Conservation (phyloP, 2,329 filamentous ascomycete genomes). For the Cercospora zeae-maydis region DNA sequence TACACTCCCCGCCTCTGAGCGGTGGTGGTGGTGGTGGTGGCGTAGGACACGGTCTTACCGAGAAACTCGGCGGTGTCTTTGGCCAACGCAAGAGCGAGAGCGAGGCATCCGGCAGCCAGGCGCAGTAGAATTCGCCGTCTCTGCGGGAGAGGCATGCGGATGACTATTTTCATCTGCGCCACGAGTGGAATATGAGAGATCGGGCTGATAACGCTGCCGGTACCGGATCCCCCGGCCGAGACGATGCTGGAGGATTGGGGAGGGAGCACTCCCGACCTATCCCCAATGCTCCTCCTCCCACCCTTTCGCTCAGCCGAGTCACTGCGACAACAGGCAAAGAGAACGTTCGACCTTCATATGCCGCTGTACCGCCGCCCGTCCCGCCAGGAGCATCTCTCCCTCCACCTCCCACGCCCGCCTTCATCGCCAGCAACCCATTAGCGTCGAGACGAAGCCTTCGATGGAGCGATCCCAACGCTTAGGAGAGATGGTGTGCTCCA, state of each 20-base stretch:
- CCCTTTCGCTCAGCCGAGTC: neutral
- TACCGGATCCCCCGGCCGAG: neutral
- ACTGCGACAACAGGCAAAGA: neutral
- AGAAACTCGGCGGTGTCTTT: constrained; percentile 14
- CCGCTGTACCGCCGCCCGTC: neutral
- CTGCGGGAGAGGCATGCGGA: neutral
- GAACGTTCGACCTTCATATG: neutral
- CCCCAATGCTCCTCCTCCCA: neutral
- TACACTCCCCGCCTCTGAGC: constrained; percentile 2
- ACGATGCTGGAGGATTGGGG: neutral
- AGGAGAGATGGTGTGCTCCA: constrained; percentile 2
- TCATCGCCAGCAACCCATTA: neutral
- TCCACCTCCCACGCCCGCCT: neutral
- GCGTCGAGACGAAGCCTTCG: neutral
- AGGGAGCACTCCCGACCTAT: neutral
- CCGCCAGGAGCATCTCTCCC: neutral
- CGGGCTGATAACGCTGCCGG: neutral
- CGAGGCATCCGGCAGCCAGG: constrained; percentile 10
- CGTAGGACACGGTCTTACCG: constrained; percentile 1
- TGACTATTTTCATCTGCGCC: neutral
- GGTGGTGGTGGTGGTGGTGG: neutral
- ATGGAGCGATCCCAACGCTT: neutral
- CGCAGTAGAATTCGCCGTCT: constrained; percentile 15
- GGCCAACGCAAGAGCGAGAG: constrained; percentile 14
- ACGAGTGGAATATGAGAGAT: constrained; percentile 1